Base-by-base conservation (phyloP, 2,329 filamentous ascomycete species). In the Penicillium sclerotiorum region DNA sequence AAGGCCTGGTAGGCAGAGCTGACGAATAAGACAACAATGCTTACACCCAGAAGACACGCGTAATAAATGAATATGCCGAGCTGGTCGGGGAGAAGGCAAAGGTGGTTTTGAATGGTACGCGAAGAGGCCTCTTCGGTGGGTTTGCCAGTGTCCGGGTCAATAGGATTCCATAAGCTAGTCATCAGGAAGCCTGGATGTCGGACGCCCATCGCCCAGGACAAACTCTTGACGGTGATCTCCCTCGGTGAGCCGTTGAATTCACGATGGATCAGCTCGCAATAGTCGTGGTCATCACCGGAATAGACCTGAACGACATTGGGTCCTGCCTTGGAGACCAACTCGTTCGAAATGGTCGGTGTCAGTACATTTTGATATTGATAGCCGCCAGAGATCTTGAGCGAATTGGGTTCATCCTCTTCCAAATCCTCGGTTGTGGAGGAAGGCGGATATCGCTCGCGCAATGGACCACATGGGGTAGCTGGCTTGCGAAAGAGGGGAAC, bases 331-430 rank as follows among this genome's bases (percentile, higher is more conserved):
- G 86, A 80, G 35, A 96, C 76, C 30, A 99, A 77, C 44, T 86
- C 84, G 38, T 84, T 79, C 1, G 92, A 94, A 58, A 96, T 84
- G 2, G 83, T 79, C 42, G 87, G 83, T 43, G 82, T 88, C 21
- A 99, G 82, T 2, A 96, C 93, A 62, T 96, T 99, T 69, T 97
- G 93, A 66, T 99, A 99, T 69, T 99, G 94, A 65, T 96, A 96
- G 12, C 94, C 94, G 13, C 78, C 80, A 8, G 82, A 76, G 13
- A 99, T 84, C 2, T 81, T 80, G 51, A 99, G 89, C 20, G 92
- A 85, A 58, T 94, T 95, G 48, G 83, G 80, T 39, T 89, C 78
- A 61, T 95, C 89, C 2, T 75, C 69, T 54, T 79, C 73, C 15
- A 77, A 62, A 0, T 69, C 75, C 60, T 87, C 80, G 46, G 82